These are phyloP conservation scores for Pseudogymnoascus sp. DNA, from an alignment of 2,329 filamentous ascomycete genomes.

Conservation along the genomic window DNA sequence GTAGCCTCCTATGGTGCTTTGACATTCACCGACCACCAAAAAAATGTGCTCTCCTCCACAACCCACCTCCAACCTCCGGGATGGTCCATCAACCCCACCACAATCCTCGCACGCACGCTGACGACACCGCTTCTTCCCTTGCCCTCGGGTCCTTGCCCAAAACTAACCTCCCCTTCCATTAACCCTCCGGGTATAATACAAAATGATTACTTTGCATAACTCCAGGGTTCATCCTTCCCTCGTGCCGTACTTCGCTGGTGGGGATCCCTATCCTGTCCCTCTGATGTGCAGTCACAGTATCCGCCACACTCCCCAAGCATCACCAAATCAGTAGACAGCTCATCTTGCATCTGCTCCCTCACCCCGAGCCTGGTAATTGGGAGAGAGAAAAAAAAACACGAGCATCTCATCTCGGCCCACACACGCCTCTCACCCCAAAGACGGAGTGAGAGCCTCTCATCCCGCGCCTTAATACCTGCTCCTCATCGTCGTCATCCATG, in stretches of 20 bases:
- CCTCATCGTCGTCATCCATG: conserved; percentile 4
- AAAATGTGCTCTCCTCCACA: conserved; percentile 4
- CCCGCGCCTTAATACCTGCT: background rate
- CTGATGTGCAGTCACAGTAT: background rate
- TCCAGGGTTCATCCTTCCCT: conserved; percentile 1
- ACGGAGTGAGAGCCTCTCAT: background rate
- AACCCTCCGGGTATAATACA: conserved; percentile 1
- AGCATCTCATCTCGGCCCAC: background rate
- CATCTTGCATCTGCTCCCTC: background rate
- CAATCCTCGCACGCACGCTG: conserved; percentile 8
- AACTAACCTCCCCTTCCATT: background rate
- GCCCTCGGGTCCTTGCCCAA: background rate
- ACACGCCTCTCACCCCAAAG: background rate
- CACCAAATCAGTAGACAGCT: background rate
- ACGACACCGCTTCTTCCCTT: conserved; percentile 7
- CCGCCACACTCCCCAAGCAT: background rate
- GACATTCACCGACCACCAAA: conserved; percentile 6
- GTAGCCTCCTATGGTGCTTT: background rate
- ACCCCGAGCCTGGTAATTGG: background rate
- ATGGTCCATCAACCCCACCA: conserved; percentile 3
- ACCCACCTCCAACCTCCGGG: background rate
- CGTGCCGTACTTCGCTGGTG: background rate
- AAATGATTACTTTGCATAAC: background rate
- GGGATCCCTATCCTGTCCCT: background rate
- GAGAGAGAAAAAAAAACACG: background rate